Evolutionary conservation across 768 basidiomycete genomes (phyloP), one percentile per base, ranked within the genome.

Genomic region (Tricholoma saponaceum): DNA sequence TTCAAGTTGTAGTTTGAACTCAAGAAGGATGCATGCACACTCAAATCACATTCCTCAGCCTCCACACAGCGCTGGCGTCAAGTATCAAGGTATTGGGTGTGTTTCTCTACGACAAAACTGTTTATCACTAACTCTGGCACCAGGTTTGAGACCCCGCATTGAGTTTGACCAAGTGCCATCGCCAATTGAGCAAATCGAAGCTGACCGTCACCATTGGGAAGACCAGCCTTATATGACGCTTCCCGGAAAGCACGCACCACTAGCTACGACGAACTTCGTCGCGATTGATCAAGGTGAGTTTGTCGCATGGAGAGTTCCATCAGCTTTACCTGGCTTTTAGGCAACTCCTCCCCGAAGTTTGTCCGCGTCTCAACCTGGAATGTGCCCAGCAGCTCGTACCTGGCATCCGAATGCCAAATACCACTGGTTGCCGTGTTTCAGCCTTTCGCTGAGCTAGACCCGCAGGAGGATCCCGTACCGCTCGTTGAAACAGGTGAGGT

Each of bases 121-220:
- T 23, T 25, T 1, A 6, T 49, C 25, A 28, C 4, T n/a, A 9
- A 28, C 28, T 12, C 20, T 28, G 6, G 14, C 8, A 35, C 37
- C 63, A 89, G 92, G 93, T 56, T 79, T 91, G 55, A 83, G 90
- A 39, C 80, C 88, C 47, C 84, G 86, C 57, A 92, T 99, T 64
- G 92, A 98, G 69, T 86, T 90, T 6, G 81, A 75, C 63, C 94
- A 96, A 67, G 86, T 98, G 26, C 97, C 97, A n/a, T 95, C 94
- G 3, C 89, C 93, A 22, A 85, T 92, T 14, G 86, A 89, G 41
- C 77, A 84, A 12, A 84, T 90, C 52, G 90, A 92, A 64, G 72
- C 78, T 5, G 95, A 98, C 79, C 85, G 89, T 60, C 80, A 83
- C 58, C 74, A 82, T 76, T 93, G 90, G 86, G 85, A 90, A 65